Evolutionary conservation across 495 filamentous ascomycete genomes (phyloP).

Genomic region (Apiosordaria backusii): DNA sequence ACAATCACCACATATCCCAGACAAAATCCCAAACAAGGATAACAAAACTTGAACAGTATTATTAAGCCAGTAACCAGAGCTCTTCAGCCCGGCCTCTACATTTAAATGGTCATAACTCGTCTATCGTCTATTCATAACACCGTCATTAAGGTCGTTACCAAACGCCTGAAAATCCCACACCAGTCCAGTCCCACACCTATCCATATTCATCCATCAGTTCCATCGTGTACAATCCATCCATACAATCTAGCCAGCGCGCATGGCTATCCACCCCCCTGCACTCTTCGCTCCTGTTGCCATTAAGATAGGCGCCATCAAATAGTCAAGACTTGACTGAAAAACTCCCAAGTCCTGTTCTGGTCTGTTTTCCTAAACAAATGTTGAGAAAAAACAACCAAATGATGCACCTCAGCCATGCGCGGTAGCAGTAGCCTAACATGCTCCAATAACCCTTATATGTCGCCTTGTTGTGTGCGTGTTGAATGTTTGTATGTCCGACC

Average conservation of each 20-base stretch:
- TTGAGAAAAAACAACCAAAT: neutral
- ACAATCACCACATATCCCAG: no score
- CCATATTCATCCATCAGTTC: neutral
- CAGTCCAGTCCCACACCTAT: neutral
- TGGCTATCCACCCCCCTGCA: neutral
- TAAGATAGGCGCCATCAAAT: neutral
- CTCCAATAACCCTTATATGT: neutral
- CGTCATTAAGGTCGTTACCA: slow-evolving; percentile 5
- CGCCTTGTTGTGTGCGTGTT: neutral
- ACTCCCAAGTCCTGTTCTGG: neutral
- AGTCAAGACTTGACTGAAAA: no score
- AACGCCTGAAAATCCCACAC: slow-evolving; percentile 1
- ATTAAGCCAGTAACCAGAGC: neutral
- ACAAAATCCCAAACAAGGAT: neutral
- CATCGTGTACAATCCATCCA: neutral
- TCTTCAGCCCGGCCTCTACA: neutral
- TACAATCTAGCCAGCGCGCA: neutral
- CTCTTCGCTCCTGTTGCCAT: neutral
- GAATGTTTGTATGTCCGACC: slow-evolving; percentile 3
- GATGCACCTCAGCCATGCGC: neutral
- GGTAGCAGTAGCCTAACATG: neutral
- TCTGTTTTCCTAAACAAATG: no score
- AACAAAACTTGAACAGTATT: neutral
- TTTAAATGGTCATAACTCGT: slow-evolving; percentile 19
- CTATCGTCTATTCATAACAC: slow-evolving; percentile 21